These are phyloP conservation scores for Boletus rubropictus DNA, from an alignment of 768 basidiomycete species.

Conservation along the genomic window DNA sequence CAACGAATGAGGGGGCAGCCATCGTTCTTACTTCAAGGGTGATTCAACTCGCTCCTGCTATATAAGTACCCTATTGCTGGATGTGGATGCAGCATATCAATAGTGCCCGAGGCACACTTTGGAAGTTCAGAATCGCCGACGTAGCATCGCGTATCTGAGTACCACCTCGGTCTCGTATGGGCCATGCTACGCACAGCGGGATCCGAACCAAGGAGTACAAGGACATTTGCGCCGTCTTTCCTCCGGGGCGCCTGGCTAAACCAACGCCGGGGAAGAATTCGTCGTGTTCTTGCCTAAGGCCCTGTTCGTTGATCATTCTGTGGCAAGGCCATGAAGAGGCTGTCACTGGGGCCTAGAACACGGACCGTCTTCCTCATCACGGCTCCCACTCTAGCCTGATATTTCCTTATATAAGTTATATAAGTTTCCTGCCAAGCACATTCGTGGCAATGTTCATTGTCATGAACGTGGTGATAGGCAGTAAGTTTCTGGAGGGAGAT, in stretches of 20 bases:
- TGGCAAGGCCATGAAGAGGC: neutral
- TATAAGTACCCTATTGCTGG: conserved; percentile 3
- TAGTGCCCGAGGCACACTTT: neutral
- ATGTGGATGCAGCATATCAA: neutral
- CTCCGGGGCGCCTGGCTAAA: neutral
- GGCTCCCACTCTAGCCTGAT: too few relatives aligned
- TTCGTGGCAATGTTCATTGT: neutral
- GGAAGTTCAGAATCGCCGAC: neutral
- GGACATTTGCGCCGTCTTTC: neutral
- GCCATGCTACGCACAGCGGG: neutral
- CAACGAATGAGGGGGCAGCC: conserved; percentile 44
- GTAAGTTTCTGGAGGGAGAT: neutral
- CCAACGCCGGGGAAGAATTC: neutral
- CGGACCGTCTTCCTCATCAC: neutral
- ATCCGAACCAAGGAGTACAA: neutral
- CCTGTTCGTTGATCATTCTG: neutral
- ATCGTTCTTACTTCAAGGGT: neutral
- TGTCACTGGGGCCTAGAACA: neutral
- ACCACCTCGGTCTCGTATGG: neutral
- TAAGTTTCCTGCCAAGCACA: neutral
- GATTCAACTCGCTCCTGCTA: neutral
- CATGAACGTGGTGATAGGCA: neutral
- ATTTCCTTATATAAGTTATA: too few relatives aligned
- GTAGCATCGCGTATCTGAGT: neutral
- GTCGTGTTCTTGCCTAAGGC: neutral